Evolutionary conservation across 495 filamentous ascomycete genomes (phyloP).

Genomic region (Viridothelium virens): DNA sequence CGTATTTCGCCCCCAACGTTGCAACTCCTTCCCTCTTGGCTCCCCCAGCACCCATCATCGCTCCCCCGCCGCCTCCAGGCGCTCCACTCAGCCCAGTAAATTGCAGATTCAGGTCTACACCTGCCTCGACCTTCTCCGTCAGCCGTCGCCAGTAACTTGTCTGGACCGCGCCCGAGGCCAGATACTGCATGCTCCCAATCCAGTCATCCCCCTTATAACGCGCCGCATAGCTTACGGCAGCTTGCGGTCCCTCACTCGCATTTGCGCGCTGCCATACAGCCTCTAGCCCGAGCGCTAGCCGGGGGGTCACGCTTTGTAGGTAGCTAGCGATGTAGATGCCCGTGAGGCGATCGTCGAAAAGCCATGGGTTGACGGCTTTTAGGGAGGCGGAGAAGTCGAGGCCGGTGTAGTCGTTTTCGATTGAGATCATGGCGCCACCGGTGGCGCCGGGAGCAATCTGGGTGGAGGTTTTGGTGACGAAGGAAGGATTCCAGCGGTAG

Average conservation of each 20-base stretch:
- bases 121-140: slow-evolving; percentile 92
- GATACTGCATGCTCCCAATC: slow-evolving; percentile 79
- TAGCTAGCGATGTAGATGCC: slow-evolving; percentile 94
- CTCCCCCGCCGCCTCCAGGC: slow-evolving; percentile 41
- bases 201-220: slow-evolving; percentile 85
- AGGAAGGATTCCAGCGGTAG: slow-evolving; percentile 68
- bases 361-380: slow-evolving; percentile 88
- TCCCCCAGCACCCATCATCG: slow-evolving; percentile 58
- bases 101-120: slow-evolving; percentile 86
- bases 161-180: slow-evolving; percentile 74
- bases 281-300: slow-evolving; percentile 81
- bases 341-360: slow-evolving; percentile 82
- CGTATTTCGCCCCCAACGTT: slow-evolving; percentile 92
- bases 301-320: slow-evolving; percentile 84
- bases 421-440: slow-evolving; percentile 69
- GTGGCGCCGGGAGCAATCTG: slow-evolving; percentile 61
- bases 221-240: slow-evolving; percentile 76
- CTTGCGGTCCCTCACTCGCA: slow-evolving; percentile 70
- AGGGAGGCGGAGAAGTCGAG: slow-evolving; percentile 84
- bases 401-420: slow-evolving; percentile 91
- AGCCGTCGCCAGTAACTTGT: slow-evolving; percentile 93
- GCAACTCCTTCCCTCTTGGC: slow-evolving; percentile 77
- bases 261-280: slow-evolving; percentile 84
- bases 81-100: slow-evolving; percentile 57
- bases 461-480: slow-evolving; percentile 76